Evolutionary conservation across 768 basidiomycete species (phyloP).

Genomic region (Pleurotus pulmonarius): DNA sequence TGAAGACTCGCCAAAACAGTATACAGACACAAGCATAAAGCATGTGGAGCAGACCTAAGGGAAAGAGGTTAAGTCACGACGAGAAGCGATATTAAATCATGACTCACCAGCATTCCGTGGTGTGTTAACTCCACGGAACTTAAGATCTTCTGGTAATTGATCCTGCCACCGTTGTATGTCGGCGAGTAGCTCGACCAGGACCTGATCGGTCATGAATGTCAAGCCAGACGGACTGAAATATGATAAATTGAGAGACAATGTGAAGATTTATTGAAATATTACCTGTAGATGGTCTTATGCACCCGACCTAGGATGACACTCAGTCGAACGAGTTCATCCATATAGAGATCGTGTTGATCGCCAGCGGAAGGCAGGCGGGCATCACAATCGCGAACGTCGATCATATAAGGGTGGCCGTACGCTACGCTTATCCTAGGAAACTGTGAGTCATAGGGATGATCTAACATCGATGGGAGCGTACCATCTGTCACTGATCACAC

Average conservation of each 20-base stretch:
- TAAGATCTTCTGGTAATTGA: slow-evolving; percentile 72
- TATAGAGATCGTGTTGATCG: slow-evolving; percentile 72
- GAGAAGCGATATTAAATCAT: slow-evolving; percentile 19
- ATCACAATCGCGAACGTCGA: slow-evolving; percentile 96
- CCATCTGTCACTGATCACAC: slow-evolving; percentile 95
- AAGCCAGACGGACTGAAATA: slow-evolving; percentile 76
- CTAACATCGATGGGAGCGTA: slow-evolving; percentile 28
- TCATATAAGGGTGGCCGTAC: slow-evolving; percentile 93
- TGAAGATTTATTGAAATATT: slow-evolving; percentile 6
- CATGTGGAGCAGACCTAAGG: slow-evolving; percentile 79
- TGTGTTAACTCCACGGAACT: slow-evolving; percentile 70
- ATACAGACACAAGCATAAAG: slow-evolving; percentile 88
- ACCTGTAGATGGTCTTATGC: slow-evolving; percentile 92
- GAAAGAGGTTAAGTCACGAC: neutral
- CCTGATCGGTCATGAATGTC: slow-evolving; percentile 78
- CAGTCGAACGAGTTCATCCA: slow-evolving; percentile 88
- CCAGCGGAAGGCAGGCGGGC: slow-evolving; percentile 89
- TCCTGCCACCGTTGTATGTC: slow-evolving; percentile 78
- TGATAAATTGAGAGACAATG: slow-evolving; percentile 4
- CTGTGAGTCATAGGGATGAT: slow-evolving; percentile 1
- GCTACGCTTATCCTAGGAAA: slow-evolving; percentile 72
- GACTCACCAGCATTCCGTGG: slow-evolving; percentile 57
- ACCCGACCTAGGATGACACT: slow-evolving; percentile 90
- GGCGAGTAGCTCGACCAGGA: slow-evolving; percentile 56
- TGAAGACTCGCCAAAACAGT: slow-evolving; percentile 98